A percentile compares a stretch with the other conserved stretches of the same genome.
These are phyloP conservation scores for Fusarium neocosmosporiellum DNA, from an alignment of 2,329 filamentous ascomycete species.

Conservation along the genomic window DNA sequence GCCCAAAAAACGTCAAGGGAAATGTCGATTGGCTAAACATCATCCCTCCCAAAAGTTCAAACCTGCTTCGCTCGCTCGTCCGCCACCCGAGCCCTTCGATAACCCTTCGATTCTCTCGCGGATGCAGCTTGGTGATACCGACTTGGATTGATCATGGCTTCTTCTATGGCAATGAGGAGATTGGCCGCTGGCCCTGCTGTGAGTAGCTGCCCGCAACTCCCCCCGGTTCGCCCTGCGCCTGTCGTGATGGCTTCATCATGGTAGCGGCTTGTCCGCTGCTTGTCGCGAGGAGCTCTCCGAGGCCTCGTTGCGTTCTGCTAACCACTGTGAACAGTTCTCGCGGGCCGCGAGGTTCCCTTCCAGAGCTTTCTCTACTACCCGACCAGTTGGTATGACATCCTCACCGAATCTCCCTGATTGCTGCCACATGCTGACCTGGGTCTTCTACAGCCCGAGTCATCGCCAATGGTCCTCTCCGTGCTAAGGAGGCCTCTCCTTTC, in stretches of 20 bases:
- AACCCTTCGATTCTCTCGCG: constrained; percentile 43
- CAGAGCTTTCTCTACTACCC: constrained; percentile 88
- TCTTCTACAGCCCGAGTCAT: constrained; percentile 78
- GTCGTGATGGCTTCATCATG: constrained; percentile 29
- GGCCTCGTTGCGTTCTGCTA: constrained; percentile 29
- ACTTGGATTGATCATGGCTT: constrained; percentile 62
- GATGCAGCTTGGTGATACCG: constrained; percentile 48
- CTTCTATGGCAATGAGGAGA: constrained; percentile 73
- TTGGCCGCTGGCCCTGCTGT: constrained; percentile 67
- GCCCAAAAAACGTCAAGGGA: constrained; percentile 42
- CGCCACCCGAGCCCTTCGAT: constrained; percentile 38
- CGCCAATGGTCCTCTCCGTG: constrained; percentile 85
- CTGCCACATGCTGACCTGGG: constrained; percentile 29
- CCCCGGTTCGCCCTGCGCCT: constrained; percentile 26
- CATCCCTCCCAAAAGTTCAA: constrained; percentile 39
- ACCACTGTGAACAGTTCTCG: constrained; percentile 64
- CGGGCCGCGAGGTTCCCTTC: constrained; percentile 71
- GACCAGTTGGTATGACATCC: constrained; percentile 74
- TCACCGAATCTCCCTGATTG: constrained; percentile 3
- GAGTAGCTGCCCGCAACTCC: constrained; percentile 48
- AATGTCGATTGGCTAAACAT: constrained; percentile 40
- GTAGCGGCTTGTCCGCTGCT: neutral
- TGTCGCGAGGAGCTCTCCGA: constrained; percentile 21
- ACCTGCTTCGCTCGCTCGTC: constrained; percentile 35
- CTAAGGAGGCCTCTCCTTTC: constrained; percentile 91